Evolutionary conservation across 441 rosid genomes (phyloP).

Genomic region (Euphorbia corollata): DNA sequence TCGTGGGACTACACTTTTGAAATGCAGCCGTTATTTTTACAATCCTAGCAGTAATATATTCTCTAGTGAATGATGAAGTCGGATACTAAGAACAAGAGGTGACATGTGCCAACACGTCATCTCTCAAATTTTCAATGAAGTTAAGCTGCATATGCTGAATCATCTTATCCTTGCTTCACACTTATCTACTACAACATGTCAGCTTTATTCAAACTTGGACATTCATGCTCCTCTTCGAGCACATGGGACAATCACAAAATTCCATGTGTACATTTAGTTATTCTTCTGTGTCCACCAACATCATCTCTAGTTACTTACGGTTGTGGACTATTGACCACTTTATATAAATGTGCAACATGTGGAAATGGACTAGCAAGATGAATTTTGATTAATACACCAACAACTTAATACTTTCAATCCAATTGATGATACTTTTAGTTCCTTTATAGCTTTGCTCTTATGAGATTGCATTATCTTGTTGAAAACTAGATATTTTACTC

Average conservation of each 20-base stretch:
- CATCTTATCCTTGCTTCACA: not conserved
- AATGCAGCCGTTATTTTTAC: not conserved
- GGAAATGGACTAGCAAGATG: not conserved
- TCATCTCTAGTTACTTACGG: not conserved
- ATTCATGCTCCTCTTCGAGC: not conserved
- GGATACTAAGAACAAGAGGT: not conserved
- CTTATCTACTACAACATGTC: not conserved
- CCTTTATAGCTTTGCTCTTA: not conserved
- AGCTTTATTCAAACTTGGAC: not conserved
- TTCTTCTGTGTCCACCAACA: not conserved
- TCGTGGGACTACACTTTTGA: not conserved
- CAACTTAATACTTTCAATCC: not conserved
- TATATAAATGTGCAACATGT: not conserved
- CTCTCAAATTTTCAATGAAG: not conserved
- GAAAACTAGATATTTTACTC: not conserved
- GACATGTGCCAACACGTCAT: not conserved
- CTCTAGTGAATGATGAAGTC: not conserved
- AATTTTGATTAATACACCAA: not conserved
- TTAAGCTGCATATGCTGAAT: not conserved
- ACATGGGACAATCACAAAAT: not conserved
- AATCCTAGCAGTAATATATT: not conserved
- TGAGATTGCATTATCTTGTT: not conserved
- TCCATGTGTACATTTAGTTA: not conserved
- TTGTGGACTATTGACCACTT: not conserved
- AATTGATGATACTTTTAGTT: not conserved